Percentiles rank a stretch among this genome's conserved stretches.
phyloP scores from a whole-genome alignment of 768 basidiomycete species.

The Tulasnella sp. region DNA sequence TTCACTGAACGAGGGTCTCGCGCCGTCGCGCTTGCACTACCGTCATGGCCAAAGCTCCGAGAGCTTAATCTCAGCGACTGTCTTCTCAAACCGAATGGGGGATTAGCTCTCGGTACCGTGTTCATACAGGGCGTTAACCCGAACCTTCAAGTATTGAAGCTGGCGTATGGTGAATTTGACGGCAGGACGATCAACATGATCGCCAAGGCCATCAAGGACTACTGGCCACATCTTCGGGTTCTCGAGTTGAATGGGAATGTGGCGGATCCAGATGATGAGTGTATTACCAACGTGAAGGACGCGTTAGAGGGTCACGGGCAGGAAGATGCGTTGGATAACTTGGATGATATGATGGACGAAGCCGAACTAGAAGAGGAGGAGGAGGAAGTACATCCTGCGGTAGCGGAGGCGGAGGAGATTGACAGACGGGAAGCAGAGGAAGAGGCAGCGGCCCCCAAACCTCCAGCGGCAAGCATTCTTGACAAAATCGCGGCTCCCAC shows the following conservation, averaged over 20 bases:
- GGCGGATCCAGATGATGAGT: conserved; percentile 36
- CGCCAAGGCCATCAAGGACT: conserved; percentile 50
- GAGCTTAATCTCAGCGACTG: conserved; percentile 91
- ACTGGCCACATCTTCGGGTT: conserved; percentile 46
- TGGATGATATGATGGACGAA: conserved; percentile 69
- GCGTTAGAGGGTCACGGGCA: conserved; percentile 36
- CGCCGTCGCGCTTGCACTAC: conserved; percentile 53
- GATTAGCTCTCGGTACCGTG: conserved; percentile 49
- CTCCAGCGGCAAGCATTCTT: conserved; percentile 27
- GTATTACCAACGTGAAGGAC: conserved; percentile 32
- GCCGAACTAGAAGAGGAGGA: conserved; percentile 35
- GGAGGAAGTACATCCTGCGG: conserved; percentile 21
- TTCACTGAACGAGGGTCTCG: conserved; percentile 49
- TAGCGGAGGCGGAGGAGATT: conserved; percentile 26
- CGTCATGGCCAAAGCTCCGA: conserved; percentile 57
- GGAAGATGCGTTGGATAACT: conserved; percentile 74
- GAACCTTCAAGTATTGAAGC: conserved; percentile 60
- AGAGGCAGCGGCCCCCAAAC: conserved; percentile 36
- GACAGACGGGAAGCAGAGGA: conserved; percentile 32
- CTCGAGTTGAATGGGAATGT: conserved; percentile 80
- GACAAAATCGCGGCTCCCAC: conserved; percentile 22
- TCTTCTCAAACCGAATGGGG: conserved; percentile 72
- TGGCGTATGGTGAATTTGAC: conserved; percentile 91
- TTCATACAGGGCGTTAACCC: conserved; percentile 62
- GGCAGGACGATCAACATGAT: conserved; percentile 54